Conservation (phyloP, 1,139 yeast species). For the Saccharomyces hybrid region DNA sequence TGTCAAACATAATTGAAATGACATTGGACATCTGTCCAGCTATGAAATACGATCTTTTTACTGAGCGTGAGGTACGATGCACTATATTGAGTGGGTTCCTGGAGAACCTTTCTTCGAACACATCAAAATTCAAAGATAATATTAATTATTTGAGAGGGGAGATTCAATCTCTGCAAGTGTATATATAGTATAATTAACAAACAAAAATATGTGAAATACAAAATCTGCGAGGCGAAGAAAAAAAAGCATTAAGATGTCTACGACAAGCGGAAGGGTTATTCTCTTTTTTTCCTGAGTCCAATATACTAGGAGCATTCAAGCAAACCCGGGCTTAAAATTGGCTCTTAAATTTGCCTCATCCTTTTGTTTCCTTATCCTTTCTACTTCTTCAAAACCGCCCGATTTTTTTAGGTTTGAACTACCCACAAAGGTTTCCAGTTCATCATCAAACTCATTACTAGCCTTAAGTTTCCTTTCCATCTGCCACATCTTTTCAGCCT, state of each 20-base stretch:
- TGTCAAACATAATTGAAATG: neutral
- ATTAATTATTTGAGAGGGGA: conserved; percentile 1
- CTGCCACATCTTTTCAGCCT: conserved; percentile 75
- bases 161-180: conserved; percentile 2
- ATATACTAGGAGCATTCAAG: no score
- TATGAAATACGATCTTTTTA: neutral
- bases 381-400: conserved; percentile 86
- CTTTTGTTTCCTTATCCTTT: conserved; percentile 54
- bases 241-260: neutral
- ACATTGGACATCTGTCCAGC: neutral
- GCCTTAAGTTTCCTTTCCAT: conserved; percentile 56
- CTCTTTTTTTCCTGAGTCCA: neutral
- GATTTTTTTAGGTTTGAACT: conserved; percentile 66
- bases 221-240: no score
- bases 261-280: neutral
- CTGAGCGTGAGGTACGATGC: conserved; percentile 2
- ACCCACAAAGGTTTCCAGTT: conserved; percentile 77
- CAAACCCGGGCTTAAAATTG: conserved; percentile 25
- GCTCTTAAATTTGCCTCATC: conserved; percentile 61
- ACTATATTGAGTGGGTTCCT: conserved; percentile 6
- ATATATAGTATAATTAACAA: conserved; percentile 1
- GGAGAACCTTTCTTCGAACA: conserved; percentile 2
- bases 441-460: conserved; percentile 69
- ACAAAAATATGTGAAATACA: no score
- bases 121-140: conserved; percentile 4